A percentile compares a stretch with the other conserved stretches of the same genome.
Conservation (phyloP, 768 basidiomycete species). For the Trametes coccinea region DNA sequence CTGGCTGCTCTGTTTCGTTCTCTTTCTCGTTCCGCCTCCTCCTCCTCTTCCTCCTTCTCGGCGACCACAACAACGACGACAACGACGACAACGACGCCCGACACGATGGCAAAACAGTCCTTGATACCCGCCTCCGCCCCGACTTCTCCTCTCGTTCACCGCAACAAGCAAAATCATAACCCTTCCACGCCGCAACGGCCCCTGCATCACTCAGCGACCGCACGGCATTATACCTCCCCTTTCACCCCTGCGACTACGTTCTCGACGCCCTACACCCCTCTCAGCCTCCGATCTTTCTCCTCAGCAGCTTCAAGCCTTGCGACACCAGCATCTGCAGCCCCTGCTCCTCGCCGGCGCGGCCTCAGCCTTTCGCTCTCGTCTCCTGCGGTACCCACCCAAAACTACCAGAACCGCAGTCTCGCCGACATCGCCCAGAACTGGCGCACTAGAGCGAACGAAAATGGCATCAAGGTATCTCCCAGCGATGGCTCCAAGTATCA, state of each 20-base stretch:
- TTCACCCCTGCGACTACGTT: conserved; percentile 54
- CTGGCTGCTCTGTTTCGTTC: conserved; percentile 2
- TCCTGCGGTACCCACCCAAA: conserved; percentile 39
- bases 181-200: conserved; percentile 70
- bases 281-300: conserved; percentile 64
- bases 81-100: conserved; percentile 21
- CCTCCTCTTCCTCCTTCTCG: conserved; percentile 15
- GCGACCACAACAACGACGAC: conserved; percentile 27
- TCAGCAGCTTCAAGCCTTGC: conserved; percentile 53
- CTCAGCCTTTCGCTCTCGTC: conserved; percentile 42
- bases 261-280: conserved; percentile 66
- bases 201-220: conserved; percentile 29
- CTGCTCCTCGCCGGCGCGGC: conserved; percentile 37
- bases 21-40: conserved; percentile 7
- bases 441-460: conserved; percentile 69
- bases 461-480: conserved; percentile 65
- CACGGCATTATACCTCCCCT: conserved; percentile 54
- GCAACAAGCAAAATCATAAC: conserved; percentile 36
- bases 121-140: conserved; percentile 44
- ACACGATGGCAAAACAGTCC: conserved; percentile 30
- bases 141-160: conserved; percentile 42
- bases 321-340: conserved; percentile 54
- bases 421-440: conserved; percentile 69
- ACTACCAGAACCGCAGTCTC: conserved; percentile 46
- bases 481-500: conserved; percentile 44